Evolutionary conservation across 805 yeast species (phyloP).

Genomic region (Lipomyces yamadae): DNA sequence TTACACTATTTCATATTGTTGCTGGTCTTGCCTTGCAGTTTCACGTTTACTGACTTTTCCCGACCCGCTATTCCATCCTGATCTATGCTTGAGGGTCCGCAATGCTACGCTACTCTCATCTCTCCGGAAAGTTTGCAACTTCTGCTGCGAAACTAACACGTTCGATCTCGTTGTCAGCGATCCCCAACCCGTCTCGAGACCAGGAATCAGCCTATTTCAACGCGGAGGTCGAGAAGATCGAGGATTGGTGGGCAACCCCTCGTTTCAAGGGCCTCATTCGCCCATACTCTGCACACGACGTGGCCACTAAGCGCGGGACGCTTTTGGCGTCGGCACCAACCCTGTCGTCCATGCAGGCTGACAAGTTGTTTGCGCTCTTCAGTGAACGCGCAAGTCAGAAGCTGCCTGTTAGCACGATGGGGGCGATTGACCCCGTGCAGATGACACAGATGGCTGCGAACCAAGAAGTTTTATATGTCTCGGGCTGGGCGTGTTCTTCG

Average conservation of each 20-base stretch:
- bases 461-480: constrained; percentile 59
- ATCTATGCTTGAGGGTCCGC: neutral
- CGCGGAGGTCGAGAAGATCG: constrained; percentile 48
- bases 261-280: constrained; percentile 56
- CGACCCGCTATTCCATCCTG: too few species aligned
- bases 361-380: constrained; percentile 55
- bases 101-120: neutral
- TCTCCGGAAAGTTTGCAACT: neutral
- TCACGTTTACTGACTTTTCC: too few species aligned
- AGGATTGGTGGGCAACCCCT: constrained; percentile 57
- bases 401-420: constrained; percentile 61
- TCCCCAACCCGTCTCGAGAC: constrained; percentile 47
- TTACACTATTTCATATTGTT: too few species aligned
- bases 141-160: neutral
- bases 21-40: too few species aligned
- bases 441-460: constrained; percentile 60
- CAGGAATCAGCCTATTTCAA: constrained; percentile 45
- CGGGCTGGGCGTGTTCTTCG: constrained; percentile 68
- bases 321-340: constrained; percentile 44
- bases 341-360: constrained; percentile 60
- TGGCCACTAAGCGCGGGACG: constrained; percentile 60
- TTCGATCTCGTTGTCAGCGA: constrained; percentile 28
- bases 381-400: constrained; percentile 49
- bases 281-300: constrained; percentile 58
- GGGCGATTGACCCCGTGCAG: constrained; percentile 67